Evolutionary conservation across 2,329 filamentous ascomycete species (phyloP).

Genomic region (Phyllosticta citriasiana): DNA sequence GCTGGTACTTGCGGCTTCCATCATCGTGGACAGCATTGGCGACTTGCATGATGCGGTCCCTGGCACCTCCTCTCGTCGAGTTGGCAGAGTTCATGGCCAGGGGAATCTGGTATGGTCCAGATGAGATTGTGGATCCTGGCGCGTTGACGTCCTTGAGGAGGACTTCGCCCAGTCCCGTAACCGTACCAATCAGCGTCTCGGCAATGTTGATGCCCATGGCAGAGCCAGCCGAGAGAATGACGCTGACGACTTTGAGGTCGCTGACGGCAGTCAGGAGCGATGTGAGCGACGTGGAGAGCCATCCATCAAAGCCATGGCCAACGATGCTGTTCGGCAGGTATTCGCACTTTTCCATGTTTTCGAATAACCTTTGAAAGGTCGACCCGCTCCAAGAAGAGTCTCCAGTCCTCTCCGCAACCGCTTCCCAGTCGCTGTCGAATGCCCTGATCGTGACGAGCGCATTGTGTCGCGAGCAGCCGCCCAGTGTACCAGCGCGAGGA

Average conservation of each 20-base stretch:
- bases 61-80: conserved; percentile 41
- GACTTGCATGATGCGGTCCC: conserved; percentile 45
- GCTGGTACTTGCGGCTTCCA: conserved; percentile 35
- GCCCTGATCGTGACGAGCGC: conserved; percentile 49
- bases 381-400: conserved; percentile 48
- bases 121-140: conserved; percentile 18
- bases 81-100: conserved; percentile 40
- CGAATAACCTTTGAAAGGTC: conserved; percentile 50
- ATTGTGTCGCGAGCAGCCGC: conserved; percentile 53
- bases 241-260: conserved; percentile 45
- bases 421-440: conserved; percentile 50
- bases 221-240: conserved; percentile 43
- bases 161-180: conserved; percentile 33
- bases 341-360: conserved; percentile 43
- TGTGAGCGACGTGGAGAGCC: conserved; percentile 35
- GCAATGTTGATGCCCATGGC: conserved; percentile 34
- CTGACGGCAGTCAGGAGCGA: conserved; percentile 41
- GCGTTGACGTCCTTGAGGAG: conserved; percentile 42
- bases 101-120: conserved; percentile 39
- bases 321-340: conserved; percentile 33
- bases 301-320: conserved; percentile 50
- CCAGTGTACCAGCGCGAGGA: conserved; percentile 46
- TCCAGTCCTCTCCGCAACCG: conserved; percentile 48
- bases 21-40: conserved; percentile 30
- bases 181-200: conserved; percentile 20